Evolutionary conservation across 192 early-diverging fungal species (phyloP), one percentile per base, ranked within the genome.

Genomic region (Coemansia sp.): DNA sequence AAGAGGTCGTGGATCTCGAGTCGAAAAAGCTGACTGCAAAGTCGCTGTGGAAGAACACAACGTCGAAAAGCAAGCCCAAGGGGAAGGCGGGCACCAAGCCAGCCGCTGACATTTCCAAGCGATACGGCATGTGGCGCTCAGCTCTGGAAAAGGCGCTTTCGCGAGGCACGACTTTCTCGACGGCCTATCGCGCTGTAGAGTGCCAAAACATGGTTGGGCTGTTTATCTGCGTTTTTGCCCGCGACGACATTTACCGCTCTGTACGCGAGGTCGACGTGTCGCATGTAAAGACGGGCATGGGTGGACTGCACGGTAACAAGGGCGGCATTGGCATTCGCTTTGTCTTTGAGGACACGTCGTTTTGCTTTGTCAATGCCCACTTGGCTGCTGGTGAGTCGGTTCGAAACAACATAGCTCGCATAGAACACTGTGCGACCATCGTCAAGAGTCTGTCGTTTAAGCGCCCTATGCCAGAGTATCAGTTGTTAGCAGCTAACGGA

Each of bases 1-100:
- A 99, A 72, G 98, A 99, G 78, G 90, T 99, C 46, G 97, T 99
- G 10, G 93, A 99, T 71, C 84, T 99, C 39, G 93, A 84, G 80
- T 84, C 62, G 58, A 85, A 94, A 68, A 91, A 91, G 69, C 84
- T 88, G 84, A 93, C 89, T 14, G 92, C 92, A 53, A 91, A 73
- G 62, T 83, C 75, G 32, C 69, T 82, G 44, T 77, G 70, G 68
- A 71, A 60, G 45, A 78, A 72, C 58, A 77, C 82, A 12, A 74
- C 80, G 15, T 60, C 74, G 1, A 74, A 74, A 38, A 21, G 21
- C 68, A 75, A 75, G 37, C 36, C 59, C 48, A 67, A 63, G 61
- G 38, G 36, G 29, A 55, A 69, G 44, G 44, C 71, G 11, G 37
- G 57, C 53, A 32, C 46, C 37, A 66, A 67, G 60, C 42, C 62